Percentiles rank a stretch among this genome's conserved stretches.
phyloP scores from a whole-genome alignment of 2,329 filamentous ascomycete species.

The Zelopaecilomyces penicillatus region DNA sequence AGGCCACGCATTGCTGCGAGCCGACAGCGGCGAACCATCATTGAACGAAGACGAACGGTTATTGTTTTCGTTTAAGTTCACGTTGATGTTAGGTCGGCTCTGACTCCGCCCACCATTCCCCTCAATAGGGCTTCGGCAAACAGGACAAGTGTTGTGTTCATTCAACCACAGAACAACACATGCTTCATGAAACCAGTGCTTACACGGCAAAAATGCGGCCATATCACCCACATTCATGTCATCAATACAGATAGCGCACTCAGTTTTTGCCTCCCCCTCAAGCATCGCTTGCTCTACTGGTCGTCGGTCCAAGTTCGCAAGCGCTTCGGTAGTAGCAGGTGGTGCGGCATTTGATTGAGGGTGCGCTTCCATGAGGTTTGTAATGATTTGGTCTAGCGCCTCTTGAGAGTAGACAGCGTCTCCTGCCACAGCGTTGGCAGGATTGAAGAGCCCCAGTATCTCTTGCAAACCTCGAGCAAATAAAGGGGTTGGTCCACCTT shows the following conservation, averaged over 20 bases:
- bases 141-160: constrained; percentile 88
- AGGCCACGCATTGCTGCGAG: constrained; percentile 3
- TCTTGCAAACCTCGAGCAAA: constrained; percentile 36
- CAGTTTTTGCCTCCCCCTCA: constrained; percentile 55
- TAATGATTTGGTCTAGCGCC: constrained; percentile 80
- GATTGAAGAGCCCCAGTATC: constrained; percentile 47
- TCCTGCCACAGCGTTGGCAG: constrained; percentile 48
- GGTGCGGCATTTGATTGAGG: constrained; percentile 68
- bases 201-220: constrained; percentile 73
- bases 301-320: constrained; percentile 64
- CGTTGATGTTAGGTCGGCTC: constrained; percentile 12
- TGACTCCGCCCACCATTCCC: constrained; percentile 15
- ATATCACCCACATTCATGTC: constrained; percentile 64
- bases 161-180: constrained; percentile 79
- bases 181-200: constrained; percentile 84
- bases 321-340: constrained; percentile 68
- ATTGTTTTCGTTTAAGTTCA: too few relatives aligned
- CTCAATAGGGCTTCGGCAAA: constrained; percentile 58
- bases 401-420: constrained; percentile 89
- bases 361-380: constrained; percentile 79
- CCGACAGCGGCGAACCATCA: too few relatives aligned
- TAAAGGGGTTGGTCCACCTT: constrained; percentile 14
- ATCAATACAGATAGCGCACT: constrained; percentile 95
- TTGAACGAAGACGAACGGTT: too few relatives aligned
- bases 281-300: constrained; percentile 64